Evolutionary conservation across 2,329 filamentous ascomycete species (phyloP), one percentile per base, ranked within the genome.

Genomic region (Cladosporium sp.): DNA sequence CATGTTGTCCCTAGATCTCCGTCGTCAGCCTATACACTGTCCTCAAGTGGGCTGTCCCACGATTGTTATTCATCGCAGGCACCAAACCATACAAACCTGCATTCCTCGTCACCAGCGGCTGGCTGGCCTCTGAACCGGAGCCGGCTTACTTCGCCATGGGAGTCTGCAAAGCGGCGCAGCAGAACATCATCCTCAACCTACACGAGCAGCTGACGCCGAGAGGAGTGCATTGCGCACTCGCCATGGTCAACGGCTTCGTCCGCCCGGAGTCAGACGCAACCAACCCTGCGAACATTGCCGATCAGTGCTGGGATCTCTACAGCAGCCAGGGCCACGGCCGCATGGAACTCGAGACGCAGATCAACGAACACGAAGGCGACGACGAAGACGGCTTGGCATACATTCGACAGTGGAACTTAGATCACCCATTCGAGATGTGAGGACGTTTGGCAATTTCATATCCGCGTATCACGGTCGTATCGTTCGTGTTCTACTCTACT

Each of bases 101-200:
- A 0, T 72, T 85, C 6, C 71, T 85, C 11, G 81, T 84, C n/a
- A 84, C 82, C 0, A 81, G 77, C 73, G 81, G 70, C 30, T 73
- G 79, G 28, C 75, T 85, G 4, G 81, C 81, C 11, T 76, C 78
- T 65, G 71, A 81, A 7, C 83, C 83, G 0, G 72, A 79, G 3
- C 81, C 82, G 6, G 69, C 77, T n/a, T 71, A 83, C 0, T 83
- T 86, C 59, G 80, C 80, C 0, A 75, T 85, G 4, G 82, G 80
- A 3, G 71, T 84, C 14, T 77, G 77, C 54, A 86, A 86, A 69
- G 80, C 83, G 0, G 78, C 82, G 0, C 84, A 86, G 74, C 76
- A 80, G 34, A 85, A 82, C 66, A 71, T 85, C 70, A 75, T 83
- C 10, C 75, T 80, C 65, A 80, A 76, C n/a, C 73, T 85, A 65